Conservation (phyloP, 2,329 filamentous ascomycete species). For the Onygenales sp. region DNA sequence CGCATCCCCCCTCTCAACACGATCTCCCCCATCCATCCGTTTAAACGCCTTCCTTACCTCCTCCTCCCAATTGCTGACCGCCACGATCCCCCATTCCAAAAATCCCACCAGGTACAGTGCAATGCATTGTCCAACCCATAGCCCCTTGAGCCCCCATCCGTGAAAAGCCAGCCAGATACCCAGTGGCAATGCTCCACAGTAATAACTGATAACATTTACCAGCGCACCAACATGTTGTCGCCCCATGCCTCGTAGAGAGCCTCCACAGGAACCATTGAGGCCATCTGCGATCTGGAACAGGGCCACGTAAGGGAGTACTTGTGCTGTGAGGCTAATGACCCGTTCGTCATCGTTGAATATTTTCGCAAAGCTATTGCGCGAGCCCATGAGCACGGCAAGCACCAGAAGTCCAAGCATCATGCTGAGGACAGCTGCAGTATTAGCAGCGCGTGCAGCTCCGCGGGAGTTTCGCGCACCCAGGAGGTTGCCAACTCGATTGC, state of each 20-base stretch:
- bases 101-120: constrained; percentile 71
- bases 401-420: constrained; percentile 60
- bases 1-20: constrained; percentile 11
- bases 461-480: constrained; percentile 58
- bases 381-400: constrained; percentile 58
- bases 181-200: constrained; percentile 68
- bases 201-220: constrained; percentile 77
- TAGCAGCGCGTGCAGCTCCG: constrained; percentile 62
- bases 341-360: constrained; percentile 71
- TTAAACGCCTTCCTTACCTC: constrained; percentile 64
- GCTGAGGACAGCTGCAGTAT: constrained; percentile 64
- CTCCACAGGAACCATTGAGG: constrained; percentile 75
- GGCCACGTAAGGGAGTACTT: constrained; percentile 79
- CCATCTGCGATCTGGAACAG: constrained; percentile 87
- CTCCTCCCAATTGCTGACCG: constrained; percentile 64
- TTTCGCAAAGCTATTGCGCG: constrained; percentile 62
- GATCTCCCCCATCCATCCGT: constrained; percentile 50
- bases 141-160: constrained; percentile 68
- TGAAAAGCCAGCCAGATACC: constrained; percentile 80
- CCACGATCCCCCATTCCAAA: constrained; percentile 71
- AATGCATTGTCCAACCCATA: constrained; percentile 79
- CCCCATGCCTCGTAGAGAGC: constrained; percentile 73
- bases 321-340: constrained; percentile 62
- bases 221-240: constrained; percentile 74
- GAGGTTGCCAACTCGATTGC: constrained; percentile 68